These are phyloP conservation scores for Podospora australis DNA, from an alignment of 495 filamentous ascomycete species.

Conservation along the genomic window DNA sequence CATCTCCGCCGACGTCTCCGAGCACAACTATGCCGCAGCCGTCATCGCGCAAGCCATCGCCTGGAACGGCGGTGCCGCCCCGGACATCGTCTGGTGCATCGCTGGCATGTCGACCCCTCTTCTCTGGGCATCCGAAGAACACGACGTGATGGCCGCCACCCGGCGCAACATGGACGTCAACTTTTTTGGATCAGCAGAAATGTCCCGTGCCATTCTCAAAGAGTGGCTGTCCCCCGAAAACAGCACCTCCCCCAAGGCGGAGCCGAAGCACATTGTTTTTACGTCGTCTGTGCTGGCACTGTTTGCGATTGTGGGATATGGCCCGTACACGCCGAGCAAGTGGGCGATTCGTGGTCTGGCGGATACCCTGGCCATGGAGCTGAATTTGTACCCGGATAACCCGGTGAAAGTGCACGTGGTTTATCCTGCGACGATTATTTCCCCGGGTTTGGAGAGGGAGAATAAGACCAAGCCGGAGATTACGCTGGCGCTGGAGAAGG, in stretches of 20 bases:
- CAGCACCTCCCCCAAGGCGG: slow-evolving; percentile 24
- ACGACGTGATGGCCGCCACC: slow-evolving; percentile 56
- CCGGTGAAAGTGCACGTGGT: slow-evolving; percentile 73
- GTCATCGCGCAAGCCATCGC: slow-evolving; percentile 64
- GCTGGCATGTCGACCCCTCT: slow-evolving; percentile 71
- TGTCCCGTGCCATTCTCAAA: slow-evolving; percentile 63
- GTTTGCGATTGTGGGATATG: slow-evolving; percentile 74
- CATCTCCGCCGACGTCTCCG: slow-evolving; percentile 77
- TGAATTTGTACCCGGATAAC: slow-evolving; percentile 67
- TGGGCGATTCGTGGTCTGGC: slow-evolving; percentile 75
- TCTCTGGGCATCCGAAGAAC: slow-evolving; percentile 66
- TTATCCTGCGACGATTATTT: slow-evolving; percentile 76
- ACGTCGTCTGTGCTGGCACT: slow-evolving; percentile 75
- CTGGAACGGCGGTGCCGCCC: slow-evolving; percentile 73
- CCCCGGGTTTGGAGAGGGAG: slow-evolving; percentile 70
- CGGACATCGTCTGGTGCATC: slow-evolving; percentile 89
- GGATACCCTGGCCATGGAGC: slow-evolving; percentile 76
- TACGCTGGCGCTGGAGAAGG: slow-evolving; percentile 74
- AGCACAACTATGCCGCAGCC: slow-evolving; percentile 56
- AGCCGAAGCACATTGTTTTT: slow-evolving; percentile 75
- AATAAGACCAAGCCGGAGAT: slow-evolving; percentile 74
- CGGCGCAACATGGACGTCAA: slow-evolving; percentile 84
- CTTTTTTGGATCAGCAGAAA: slow-evolving; percentile 83
- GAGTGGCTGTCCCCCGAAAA: slow-evolving; percentile 51
- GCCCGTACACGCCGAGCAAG: slow-evolving; percentile 78